Conservation (phyloP, 2,329 filamentous ascomycete genomes). For the Neofusicoccum laricinum region DNA sequence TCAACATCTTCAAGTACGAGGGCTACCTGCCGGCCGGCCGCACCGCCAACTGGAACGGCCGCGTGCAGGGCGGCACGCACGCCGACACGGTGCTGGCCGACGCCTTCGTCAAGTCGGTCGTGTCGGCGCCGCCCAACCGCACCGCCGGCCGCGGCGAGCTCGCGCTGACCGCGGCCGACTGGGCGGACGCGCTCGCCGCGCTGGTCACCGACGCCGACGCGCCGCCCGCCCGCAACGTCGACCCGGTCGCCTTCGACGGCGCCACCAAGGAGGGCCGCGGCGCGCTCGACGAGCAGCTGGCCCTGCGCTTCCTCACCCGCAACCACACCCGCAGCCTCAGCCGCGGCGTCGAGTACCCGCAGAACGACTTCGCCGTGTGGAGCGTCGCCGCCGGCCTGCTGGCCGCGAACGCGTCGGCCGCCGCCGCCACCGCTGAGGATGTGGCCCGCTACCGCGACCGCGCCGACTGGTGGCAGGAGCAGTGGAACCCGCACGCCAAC, state of each 20-base stretch:
- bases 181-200: conserved; percentile 28
- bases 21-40: conserved; percentile 36
- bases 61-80: conserved; percentile 60
- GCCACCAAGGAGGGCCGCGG: conserved; percentile 43
- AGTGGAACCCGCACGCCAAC: conserved; percentile 37
- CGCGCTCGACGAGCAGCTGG: conserved; percentile 44
- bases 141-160: conserved; percentile 29
- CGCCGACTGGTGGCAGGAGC: conserved; percentile 42
- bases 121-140: neutral
- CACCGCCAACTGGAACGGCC: conserved; percentile 34
- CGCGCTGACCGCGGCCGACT: conserved; percentile 23
- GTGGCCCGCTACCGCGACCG: conserved; percentile 34
- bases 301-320: conserved; percentile 40
- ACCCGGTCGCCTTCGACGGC: conserved; percentile 27
- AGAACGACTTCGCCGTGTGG: conserved; percentile 52
- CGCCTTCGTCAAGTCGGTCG: conserved; percentile 63
- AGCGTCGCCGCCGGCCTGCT: conserved; percentile 36
- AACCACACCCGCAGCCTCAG: conserved; percentile 33
- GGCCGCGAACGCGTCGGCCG: neutral
- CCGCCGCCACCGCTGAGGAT: neutral
- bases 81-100: conserved; percentile 69
- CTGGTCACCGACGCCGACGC: conserved; percentile 32
- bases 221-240: conserved; percentile 25
- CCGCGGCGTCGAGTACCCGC: conserved; percentile 35
- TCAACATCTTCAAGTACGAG: conserved; percentile 26